phyloP scores from a whole-genome alignment of 116 monocot genomes.

The Trichopus zeylanicus region DNA sequence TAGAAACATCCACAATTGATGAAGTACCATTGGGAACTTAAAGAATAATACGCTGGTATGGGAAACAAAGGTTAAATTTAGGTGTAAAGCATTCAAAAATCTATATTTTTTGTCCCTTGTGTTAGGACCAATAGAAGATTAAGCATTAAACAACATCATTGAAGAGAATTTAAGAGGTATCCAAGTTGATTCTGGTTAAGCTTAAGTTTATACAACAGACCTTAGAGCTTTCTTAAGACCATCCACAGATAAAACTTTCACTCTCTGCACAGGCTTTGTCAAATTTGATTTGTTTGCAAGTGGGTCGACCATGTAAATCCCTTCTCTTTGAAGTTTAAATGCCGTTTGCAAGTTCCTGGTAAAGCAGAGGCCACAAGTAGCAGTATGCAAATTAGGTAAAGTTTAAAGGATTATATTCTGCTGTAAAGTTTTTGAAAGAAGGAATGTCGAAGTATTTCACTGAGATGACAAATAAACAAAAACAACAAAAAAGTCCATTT shows the following conservation, averaged over 20 bases:
- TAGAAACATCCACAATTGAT: background rate
- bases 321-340: constrained; percentile 43
- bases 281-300: constrained; percentile 18
- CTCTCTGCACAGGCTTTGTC: constrained; percentile 29
- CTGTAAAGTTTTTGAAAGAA: background rate
- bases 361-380: constrained; percentile 5
- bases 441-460: background rate
- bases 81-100: no score
- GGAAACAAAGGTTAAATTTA: no score
- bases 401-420: background rate
- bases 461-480: background rate
- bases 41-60: no score
- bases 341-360: constrained; percentile 51
- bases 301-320: constrained; percentile 70
- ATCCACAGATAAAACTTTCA: constrained; percentile 72
- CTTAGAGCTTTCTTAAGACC: constrained; percentile 74
- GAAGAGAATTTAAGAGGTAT: background rate
- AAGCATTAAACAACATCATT: background rate
- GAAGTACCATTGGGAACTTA: no score
- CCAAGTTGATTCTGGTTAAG: background rate
- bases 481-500: background rate
- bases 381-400: background rate
- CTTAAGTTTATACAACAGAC: constrained; percentile 15
- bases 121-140: background rate
- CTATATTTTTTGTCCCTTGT: no score